A percentile compares a stretch with the other conserved stretches of the same genome.
These are phyloP conservation scores for Stereum hirsutum DNA, from an alignment of 1,284 basidiomycete genomes.

Conservation along the genomic window DNA sequence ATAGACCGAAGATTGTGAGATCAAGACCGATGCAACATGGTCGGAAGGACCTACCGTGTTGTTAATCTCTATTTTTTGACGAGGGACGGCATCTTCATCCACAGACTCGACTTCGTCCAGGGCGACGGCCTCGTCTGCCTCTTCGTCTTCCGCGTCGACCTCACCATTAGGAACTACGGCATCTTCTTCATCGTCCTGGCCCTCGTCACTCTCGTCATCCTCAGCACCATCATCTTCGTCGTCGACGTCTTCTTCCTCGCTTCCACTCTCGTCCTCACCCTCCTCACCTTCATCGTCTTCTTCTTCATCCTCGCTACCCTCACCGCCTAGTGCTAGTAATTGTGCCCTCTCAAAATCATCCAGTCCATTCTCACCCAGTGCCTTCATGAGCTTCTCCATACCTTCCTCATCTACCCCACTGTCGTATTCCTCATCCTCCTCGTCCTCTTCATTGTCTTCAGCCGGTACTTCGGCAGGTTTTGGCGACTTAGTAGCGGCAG, in stretches of 20 bases:
- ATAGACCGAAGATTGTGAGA: constrained; percentile 3
- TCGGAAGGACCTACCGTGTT: constrained; percentile 53
- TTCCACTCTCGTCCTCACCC: constrained; percentile 20
- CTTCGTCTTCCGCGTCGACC: constrained; percentile 17
- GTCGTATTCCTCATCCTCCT: constrained; percentile 28
- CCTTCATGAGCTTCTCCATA: constrained; percentile 55
- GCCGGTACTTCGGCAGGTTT: not conserved
- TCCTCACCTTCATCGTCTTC: constrained; percentile 14
- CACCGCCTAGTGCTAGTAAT: constrained; percentile 29
- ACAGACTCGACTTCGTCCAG: constrained; percentile 60
- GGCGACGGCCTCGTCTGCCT: constrained; percentile 35
- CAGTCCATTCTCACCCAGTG: constrained; percentile 57
- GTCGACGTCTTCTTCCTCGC: constrained; percentile 27
- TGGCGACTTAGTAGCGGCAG: not conserved
- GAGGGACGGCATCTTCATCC: constrained; percentile 71
- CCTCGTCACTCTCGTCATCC: constrained; percentile 15
- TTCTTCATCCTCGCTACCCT: constrained; percentile 23
- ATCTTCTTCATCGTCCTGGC: constrained; percentile 17
- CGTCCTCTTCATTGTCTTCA: constrained; percentile 1
- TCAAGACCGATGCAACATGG: constrained; percentile 1
- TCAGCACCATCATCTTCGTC: constrained; percentile 20
- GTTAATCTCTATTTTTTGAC: constrained; percentile 77
- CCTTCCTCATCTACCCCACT: constrained; percentile 58
- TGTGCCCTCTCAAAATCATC: constrained; percentile 53
- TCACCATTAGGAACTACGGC: too few species aligned